Evolutionary conservation across 345 rosid genomes (phyloP), one percentile per base, ranked within the genome.

Genomic region (Camelina laxa): DNA sequence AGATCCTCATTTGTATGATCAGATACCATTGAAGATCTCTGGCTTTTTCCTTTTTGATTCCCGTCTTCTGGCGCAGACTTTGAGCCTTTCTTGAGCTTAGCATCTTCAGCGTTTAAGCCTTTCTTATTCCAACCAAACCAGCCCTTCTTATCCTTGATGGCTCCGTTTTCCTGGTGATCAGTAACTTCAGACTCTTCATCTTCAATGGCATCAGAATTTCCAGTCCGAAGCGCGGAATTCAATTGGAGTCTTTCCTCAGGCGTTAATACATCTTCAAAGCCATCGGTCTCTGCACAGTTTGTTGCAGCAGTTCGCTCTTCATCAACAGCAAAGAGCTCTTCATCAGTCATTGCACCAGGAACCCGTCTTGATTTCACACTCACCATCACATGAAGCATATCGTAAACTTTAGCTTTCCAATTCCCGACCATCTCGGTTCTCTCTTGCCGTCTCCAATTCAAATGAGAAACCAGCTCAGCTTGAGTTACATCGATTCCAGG

Each of bases 401-500:
- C 99, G 36, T 89, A 90, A 67, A 96, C 91, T 78, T 87, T 96
- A 7, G 98, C 98, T 84, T 96, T 96, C 99, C 98, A 96, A 65
- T 74, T 85, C 62, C 98, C 98, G 24, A 96, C 96, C 86, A 84
- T 86, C 80, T 96, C 99, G 0, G 96, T 87, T 75, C 91, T 90
- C 82, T 96, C 99, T 67, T 91, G 99, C 61, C 99, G 81, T 84
- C 99, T 92, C 99, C 99, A 96, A 70, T 88, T 96, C 73, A 88
- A 69, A 75, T 91, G 97, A 27, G 99, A 86, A 78, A 89, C 79
- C 65, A 96, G 90, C 78, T 90, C 98, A 61, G 99, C 98, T 73
- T 96, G 96, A 65, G 98, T 91, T 17, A 96, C 99, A 80, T 96
- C 97, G 58, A 96, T 92, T n/a, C 99, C 97, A 21, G 99, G 99